These are phyloP conservation scores for Kodamaea sagamina DNA, from an alignment of 805 yeast genomes.

Conservation along the genomic window DNA sequence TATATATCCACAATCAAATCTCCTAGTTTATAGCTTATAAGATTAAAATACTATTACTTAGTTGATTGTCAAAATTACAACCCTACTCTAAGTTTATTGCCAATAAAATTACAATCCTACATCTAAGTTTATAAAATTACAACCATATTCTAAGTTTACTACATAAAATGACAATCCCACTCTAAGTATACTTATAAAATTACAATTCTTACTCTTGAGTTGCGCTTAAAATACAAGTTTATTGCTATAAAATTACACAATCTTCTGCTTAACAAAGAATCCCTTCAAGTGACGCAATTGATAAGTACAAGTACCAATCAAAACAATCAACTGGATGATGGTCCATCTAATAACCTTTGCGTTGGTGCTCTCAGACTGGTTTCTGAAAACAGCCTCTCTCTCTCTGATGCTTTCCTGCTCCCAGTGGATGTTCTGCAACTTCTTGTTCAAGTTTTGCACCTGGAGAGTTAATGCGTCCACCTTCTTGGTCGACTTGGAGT, in stretches of 20 bases:
- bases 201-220: too few species aligned
- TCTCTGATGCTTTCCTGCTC: conserved; percentile 74
- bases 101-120: too few species aligned
- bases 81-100: too few species aligned
- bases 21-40: too few species aligned
- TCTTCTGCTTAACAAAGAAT: conserved; percentile 86
- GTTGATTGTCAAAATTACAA: too few species aligned
- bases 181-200: too few species aligned
- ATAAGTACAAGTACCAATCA: conserved; percentile 68
- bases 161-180: not conserved
- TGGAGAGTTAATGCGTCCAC: conserved; percentile 55
- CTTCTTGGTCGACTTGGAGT: conserved; percentile 59
- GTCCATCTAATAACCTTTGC: conserved; percentile 74
- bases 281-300: conserved; percentile 76
- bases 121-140: too few species aligned
- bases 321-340: conserved; percentile 64
- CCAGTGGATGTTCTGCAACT: conserved; percentile 56
- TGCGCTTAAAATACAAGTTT: too few species aligned
- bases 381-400: conserved; percentile 75
- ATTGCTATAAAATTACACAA: conserved; percentile 49
- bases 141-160: too few species aligned
- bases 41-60: too few species aligned
- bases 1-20: too few species aligned
- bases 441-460: conserved; percentile 56
- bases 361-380: conserved; percentile 76